Base-by-base conservation (phyloP, 177 flowering plant genomes). In the Vitis hybrid region DNA sequence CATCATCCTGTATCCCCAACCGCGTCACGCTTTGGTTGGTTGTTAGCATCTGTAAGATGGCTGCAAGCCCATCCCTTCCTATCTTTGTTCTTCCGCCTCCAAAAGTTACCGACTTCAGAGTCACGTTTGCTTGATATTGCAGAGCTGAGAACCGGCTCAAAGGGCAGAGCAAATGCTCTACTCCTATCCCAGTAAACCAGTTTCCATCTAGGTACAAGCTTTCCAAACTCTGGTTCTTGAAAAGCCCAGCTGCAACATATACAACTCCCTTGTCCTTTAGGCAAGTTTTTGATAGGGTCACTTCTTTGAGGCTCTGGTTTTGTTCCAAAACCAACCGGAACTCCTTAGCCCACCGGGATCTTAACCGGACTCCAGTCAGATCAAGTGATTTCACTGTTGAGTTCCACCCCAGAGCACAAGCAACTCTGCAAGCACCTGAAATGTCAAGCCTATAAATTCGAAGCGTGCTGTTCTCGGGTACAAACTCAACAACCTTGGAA, bases 121-220 rank as follows among this genome's bases (percentile, higher is more conserved):
- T 78, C 1, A 77, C 77, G 71, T 95, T 93, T 15, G 98, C 99
- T 76, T 93, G 98, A 69, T 15, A 51, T 70, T 95, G 97, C 66
- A 88, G 70, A 50, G 92, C 51, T 1, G 98, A 91, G 75, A 95
- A 95, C 65, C 93, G 79, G 82, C 88, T 95, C 70, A 95, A 70
- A 14, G 99, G 99, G 69, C 97, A 91, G 10, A 93, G 81, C 56
- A 95, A 82, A 81, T 95, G 98, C 62, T 95, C 99, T 0, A 93
- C 81, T 1, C 94, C 99, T 8, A 85, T 61, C 5, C 93, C 96
- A 30, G 85, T 64, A 62, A 90, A 95, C 84, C 84, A 78, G 79
- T 93, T 95, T 52, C 93, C 93, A 74, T 89, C 88, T 40, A 95
- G 76, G 64, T 79, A 73, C 67, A 95, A 81, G 62, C 72, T 88